phyloP scores from a whole-genome alignment of 2,329 filamentous ascomycete species.

The Sclerotiophoma versabilis region DNA sequence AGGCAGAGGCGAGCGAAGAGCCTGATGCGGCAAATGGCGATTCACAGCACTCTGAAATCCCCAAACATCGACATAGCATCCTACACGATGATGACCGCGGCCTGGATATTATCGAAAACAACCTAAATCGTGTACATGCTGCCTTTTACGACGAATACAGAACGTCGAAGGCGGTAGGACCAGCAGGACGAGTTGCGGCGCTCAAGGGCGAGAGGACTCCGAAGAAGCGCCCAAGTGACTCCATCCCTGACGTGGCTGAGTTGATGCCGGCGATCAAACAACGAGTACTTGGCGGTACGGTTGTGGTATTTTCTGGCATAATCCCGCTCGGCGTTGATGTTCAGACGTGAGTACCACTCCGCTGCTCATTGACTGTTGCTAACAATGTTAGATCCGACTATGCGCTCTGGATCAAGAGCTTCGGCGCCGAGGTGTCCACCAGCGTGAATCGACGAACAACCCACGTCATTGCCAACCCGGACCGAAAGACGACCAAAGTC shows the following conservation, averaged over 20 bases:
- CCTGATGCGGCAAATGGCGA: constrained; percentile 51
- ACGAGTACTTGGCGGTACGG: constrained; percentile 74
- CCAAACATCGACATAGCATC: constrained; percentile 72
- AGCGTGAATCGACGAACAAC: constrained; percentile 65
- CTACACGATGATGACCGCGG: constrained; percentile 89
- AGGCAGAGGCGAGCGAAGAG: constrained; percentile 57
- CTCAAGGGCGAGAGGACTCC: constrained; percentile 59
- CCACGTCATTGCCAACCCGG: constrained; percentile 75
- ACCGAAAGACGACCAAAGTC: constrained; percentile 86
- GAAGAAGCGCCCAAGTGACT: constrained; percentile 58
- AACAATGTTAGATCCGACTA: constrained; percentile 71
- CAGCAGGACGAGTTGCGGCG: constrained; percentile 57
- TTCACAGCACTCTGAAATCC: constrained; percentile 37
- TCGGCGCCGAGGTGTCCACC: constrained; percentile 74
- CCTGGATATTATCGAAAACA: constrained; percentile 76
- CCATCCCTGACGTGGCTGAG: constrained; percentile 83
- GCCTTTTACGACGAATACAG: constrained; percentile 88
- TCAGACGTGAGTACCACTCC: constrained; percentile 56
- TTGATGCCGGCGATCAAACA: constrained; percentile 86
- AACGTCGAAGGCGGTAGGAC: constrained; percentile 52
- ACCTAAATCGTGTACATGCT: constrained; percentile 76
- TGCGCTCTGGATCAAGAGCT: constrained; percentile 83
- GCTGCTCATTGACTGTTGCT: constrained; percentile 6
- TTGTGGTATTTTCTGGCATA: constrained; percentile 88
- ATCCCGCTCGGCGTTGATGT: constrained; percentile 83